Conservation (phyloP, 805 yeast genomes). For the Metschnikowia reukaufii region DNA sequence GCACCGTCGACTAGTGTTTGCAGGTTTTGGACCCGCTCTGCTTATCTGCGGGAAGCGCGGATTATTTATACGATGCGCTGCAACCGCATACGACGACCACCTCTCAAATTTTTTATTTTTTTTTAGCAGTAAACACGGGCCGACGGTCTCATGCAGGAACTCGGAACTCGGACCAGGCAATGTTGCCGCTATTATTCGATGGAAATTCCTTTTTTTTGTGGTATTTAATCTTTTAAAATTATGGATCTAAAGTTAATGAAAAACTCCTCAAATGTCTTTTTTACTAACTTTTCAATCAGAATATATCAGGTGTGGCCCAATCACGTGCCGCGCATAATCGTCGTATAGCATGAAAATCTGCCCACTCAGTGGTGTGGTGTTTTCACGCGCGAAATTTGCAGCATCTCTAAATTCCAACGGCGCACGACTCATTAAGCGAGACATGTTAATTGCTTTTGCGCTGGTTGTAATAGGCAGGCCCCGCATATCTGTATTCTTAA, state of each 20-base stretch:
- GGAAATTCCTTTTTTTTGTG: not conserved
- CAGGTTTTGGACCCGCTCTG: not conserved
- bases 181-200: not conserved
- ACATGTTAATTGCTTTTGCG: too few species aligned
- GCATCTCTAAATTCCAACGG: not conserved
- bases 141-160: not conserved
- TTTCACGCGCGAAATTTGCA: not conserved
- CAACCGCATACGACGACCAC: not conserved
- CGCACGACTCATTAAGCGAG: not conserved
- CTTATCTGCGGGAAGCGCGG: slow-evolving; percentile 9
- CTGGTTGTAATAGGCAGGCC: too few species aligned
- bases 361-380: not conserved
- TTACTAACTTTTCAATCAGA: too few species aligned
- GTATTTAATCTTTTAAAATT: too few species aligned
- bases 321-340: slow-evolving; percentile 8
- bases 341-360: slow-evolving; percentile 6
- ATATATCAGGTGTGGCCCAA: not conserved
- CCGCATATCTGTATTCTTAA: too few species aligned
- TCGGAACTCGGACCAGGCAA: not conserved
- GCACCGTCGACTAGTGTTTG: not conserved
- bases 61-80: slow-evolving; percentile 13
- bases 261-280: too few species aligned
- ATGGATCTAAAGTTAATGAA: too few species aligned
- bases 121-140: not conserved
- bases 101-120: not conserved